A percentile compares a stretch with the other conserved stretches of the same genome.
phyloP scores from a whole-genome alignment of 768 basidiomycete genomes.

The Postia placenta region DNA sequence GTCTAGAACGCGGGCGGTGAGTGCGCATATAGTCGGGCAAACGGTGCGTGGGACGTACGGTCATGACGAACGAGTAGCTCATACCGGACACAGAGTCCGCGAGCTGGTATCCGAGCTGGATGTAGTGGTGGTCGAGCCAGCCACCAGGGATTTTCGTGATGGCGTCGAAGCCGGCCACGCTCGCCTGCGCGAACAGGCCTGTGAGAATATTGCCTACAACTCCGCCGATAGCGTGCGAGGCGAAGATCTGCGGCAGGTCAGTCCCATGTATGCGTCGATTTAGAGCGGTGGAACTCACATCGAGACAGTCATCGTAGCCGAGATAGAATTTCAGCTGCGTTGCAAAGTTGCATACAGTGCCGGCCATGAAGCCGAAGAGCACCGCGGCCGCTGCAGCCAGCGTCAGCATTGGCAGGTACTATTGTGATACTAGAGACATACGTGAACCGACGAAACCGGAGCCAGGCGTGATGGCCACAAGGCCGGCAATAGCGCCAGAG shows the following conservation, averaged over 20 bases:
- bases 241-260: slow-evolving; percentile 67
- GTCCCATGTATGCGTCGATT: neutral
- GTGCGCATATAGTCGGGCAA: neutral
- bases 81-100: slow-evolving; percentile 67
- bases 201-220: slow-evolving; percentile 76
- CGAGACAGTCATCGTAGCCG: slow-evolving; percentile 74
- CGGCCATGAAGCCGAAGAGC: slow-evolving; percentile 78
- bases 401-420: neutral
- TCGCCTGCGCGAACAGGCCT: slow-evolving; percentile 79
- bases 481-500: slow-evolving; percentile 86
- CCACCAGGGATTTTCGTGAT: slow-evolving; percentile 62
- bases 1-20: slow-evolving; percentile 36
- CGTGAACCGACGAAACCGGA: slow-evolving; percentile 78
- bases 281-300: slow-evolving; percentile 42
- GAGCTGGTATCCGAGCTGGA: slow-evolving; percentile 82
- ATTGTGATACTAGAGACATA: too few species aligned
- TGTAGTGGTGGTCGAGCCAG: slow-evolving; percentile 79
- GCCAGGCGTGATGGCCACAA: slow-evolving; percentile 86
- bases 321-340: slow-evolving; percentile 87
- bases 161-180: slow-evolving; percentile 72
- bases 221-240: slow-evolving; percentile 76
- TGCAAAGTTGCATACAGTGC: slow-evolving; percentile 88
- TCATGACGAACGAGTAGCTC: slow-evolving; percentile 69
- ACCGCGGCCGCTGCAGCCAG: slow-evolving; percentile 63
- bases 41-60: slow-evolving; percentile 38